Conservation (phyloP, 345 rosid species). For the Bretschneidera sinensis region DNA sequence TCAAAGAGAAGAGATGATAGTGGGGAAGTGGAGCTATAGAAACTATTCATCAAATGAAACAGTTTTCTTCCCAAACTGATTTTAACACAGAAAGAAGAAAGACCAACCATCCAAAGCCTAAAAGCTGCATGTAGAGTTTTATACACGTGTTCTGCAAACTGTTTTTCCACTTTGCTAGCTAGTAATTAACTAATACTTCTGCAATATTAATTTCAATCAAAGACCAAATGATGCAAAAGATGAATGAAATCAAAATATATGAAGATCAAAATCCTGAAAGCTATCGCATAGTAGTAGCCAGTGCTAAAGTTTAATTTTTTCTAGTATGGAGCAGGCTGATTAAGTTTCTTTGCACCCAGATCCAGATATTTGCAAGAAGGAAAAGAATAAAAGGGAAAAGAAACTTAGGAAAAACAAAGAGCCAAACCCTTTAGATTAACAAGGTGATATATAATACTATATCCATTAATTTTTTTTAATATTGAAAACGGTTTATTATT, state of each 20-base stretch:
- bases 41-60: not conserved
- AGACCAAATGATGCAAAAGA: not conserved
- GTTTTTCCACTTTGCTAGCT: no score
- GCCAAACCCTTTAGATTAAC: no score
- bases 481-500: not conserved
- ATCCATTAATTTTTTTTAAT: not conserved
- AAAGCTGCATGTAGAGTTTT: no score
- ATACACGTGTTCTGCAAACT: no score
- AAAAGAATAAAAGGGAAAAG: conserved; percentile 17
- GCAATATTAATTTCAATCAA: not conserved
- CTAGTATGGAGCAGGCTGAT: no score
- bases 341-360: conserved; percentile 28
- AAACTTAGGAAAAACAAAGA: not conserved
- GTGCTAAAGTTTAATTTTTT: not conserved
- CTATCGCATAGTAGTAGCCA: not conserved
- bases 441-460: no score
- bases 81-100: no score
- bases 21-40: conserved; percentile 19
- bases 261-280: not conserved
- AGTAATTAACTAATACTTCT: not conserved
- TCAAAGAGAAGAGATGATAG: conserved; percentile 14
- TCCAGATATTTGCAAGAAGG: conserved; percentile 37
- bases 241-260: not conserved
- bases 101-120: no score
- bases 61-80: not conserved